These are phyloP conservation scores for Aspergillus tanneri DNA, from an alignment of 2,329 filamentous ascomycete genomes.

Conservation along the genomic window DNA sequence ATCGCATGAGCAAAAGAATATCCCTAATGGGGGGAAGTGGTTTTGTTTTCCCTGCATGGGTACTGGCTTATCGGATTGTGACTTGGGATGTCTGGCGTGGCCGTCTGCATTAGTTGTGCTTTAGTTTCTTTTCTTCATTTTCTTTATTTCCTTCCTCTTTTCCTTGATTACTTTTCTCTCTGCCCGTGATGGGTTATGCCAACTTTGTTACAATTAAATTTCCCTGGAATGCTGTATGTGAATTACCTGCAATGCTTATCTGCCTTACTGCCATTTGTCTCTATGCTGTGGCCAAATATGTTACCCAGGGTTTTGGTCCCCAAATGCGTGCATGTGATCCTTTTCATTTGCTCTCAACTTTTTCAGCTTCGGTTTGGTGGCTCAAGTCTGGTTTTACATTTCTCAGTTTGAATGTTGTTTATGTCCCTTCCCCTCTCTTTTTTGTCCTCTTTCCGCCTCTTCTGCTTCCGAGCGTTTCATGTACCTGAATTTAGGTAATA, in stretches of 20 bases:
- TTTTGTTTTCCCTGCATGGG: constrained; percentile 15
- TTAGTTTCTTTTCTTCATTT: constrained; percentile 6
- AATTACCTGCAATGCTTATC: constrained; percentile 19
- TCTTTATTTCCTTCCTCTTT: constrained; percentile 4
- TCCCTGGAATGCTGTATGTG: constrained; percentile 22
- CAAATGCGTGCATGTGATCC: constrained; percentile 21
- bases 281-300: constrained; percentile 20
- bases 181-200: constrained; percentile 17
- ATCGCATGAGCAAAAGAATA: constrained; percentile 24
- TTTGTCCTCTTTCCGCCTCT: background rate
- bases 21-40: constrained; percentile 16
- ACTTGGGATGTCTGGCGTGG: constrained; percentile 23
- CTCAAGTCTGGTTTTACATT: constrained; percentile 13
- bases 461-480: background rate
- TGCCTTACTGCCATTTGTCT: constrained; percentile 15
- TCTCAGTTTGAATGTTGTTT: too few species aligned
- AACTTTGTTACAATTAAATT: constrained; percentile 12
- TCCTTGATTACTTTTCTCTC: constrained; percentile 4
- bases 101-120: constrained; percentile 24
- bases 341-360: constrained; percentile 11
- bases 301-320: constrained; percentile 24
- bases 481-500: background rate
- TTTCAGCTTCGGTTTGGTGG: constrained; percentile 16
- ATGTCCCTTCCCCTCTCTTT: constrained; percentile 4
- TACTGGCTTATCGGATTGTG: constrained; percentile 20